A percentile compares a stretch with the other conserved stretches of the same genome.
These are phyloP conservation scores for Aspergillus egyptiacus DNA, from an alignment of 495 filamentous ascomycete species.

Conservation along the genomic window DNA sequence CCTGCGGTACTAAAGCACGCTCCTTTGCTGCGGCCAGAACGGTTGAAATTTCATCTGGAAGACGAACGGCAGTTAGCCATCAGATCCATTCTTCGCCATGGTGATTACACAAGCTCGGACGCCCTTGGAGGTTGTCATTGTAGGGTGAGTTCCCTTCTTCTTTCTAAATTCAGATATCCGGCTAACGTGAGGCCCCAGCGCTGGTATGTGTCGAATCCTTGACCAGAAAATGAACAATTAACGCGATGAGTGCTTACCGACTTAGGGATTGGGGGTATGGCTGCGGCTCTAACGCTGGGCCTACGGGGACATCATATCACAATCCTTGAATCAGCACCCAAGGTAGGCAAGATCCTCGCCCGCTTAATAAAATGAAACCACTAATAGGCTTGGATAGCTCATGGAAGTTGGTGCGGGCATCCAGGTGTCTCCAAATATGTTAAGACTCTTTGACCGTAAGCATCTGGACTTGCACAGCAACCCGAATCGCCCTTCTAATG, in stretches of 20 bases:
- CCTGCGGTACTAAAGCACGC: neutral
- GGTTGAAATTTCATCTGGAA: neutral
- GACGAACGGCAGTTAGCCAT: neutral
- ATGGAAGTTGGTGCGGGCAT: constrained; percentile 72
- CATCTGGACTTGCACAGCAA: too few species aligned
- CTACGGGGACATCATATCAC: constrained; percentile 43
- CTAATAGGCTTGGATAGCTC: constrained; percentile 20
- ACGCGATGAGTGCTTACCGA: constrained; percentile 37
- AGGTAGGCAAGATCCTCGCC: constrained; percentile 18
- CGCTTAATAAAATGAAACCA: neutral
- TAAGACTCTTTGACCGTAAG: constrained; percentile 58
- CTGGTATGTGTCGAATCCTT: constrained; percentile 24
- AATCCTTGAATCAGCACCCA: constrained; percentile 34
- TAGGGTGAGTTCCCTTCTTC: constrained; percentile 24
- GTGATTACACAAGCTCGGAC: constrained; percentile 21
- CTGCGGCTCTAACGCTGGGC: constrained; percentile 56
- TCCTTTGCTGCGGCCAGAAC: neutral
- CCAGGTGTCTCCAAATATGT: constrained; percentile 73
- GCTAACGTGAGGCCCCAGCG: constrained; percentile 16
- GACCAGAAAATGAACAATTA: neutral
- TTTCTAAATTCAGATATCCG: neutral
- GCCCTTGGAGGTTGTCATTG: constrained; percentile 29
- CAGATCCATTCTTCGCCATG: constrained; percentile 12
- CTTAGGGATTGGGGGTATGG: constrained; percentile 59
- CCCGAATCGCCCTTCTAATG: too few species aligned